Evolutionary conservation across 2,329 filamentous ascomycete species (phyloP).

Genomic region (Aaosphaeria pasadenensis): DNA sequence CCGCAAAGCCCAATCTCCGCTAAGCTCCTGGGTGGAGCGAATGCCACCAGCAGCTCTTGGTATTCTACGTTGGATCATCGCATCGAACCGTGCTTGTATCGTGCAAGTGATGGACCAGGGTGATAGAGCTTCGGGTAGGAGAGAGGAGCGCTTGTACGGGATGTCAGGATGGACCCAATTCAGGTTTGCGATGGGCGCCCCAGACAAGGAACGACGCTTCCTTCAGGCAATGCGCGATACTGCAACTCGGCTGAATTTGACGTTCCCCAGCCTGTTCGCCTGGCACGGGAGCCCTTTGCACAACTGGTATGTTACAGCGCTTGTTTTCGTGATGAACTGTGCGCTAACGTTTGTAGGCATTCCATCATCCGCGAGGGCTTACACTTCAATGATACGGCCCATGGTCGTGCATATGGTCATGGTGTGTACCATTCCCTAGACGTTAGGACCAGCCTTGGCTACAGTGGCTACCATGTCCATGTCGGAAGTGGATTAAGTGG

Average conservation of each 20-base stretch:
- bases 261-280: slow-evolving; percentile 72
- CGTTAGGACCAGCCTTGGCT: slow-evolving; percentile 56
- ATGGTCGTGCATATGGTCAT: slow-evolving; percentile 73
- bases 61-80: slow-evolving; percentile 81
- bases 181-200: slow-evolving; percentile 81
- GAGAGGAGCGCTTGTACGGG: slow-evolving; percentile 57
- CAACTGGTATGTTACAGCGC: slow-evolving; percentile 63
- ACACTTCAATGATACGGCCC: slow-evolving; percentile 59
- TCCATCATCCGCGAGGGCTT: slow-evolving; percentile 81
- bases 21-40: slow-evolving; percentile 54
- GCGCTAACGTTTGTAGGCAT: slow-evolving; percentile 45
- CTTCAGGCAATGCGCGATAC: slow-evolving; percentile 57
- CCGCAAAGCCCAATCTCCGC: slow-evolving; percentile 34
- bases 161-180: slow-evolving; percentile 75
- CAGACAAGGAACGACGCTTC: slow-evolving; percentile 83
- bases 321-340: neutral
- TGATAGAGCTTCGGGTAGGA: slow-evolving; percentile 21
- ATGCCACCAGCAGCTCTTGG: slow-evolving; percentile 65
- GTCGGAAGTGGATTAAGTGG: slow-evolving; percentile 1
- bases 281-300: slow-evolving; percentile 76
- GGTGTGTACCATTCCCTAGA: slow-evolving; percentile 76
- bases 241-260: slow-evolving; percentile 36
- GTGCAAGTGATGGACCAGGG: slow-evolving; percentile 61
- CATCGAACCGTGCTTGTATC: slow-evolving; percentile 85
- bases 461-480: slow-evolving; percentile 30